phyloP scores from a whole-genome alignment of 148 eudicot genomes.

The Persicaria tinctoria region DNA sequence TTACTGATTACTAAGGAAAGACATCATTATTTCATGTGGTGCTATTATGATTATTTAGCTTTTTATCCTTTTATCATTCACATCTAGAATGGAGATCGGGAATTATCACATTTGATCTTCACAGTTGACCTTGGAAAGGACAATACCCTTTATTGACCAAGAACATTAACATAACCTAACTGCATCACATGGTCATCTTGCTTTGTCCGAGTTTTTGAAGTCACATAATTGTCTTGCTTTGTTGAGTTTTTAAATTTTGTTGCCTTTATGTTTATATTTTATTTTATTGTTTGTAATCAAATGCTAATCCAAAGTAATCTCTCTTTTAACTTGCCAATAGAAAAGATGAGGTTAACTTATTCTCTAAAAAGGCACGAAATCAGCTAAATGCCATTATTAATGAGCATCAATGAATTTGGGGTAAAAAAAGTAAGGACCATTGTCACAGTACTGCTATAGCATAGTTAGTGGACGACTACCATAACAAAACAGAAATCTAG shows the following conservation, averaged over 20 bases:
- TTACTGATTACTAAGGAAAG: no score
- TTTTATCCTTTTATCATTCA: not conserved
- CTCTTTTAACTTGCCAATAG: not conserved
- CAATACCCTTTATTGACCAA: not conserved
- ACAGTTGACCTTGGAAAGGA: not conserved
- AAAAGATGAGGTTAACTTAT: not conserved
- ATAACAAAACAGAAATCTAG: not conserved
- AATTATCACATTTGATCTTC: not conserved
- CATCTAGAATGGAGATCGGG: not conserved
- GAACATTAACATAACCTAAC: not conserved
- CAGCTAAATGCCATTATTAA: not conserved
- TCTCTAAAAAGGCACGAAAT: not conserved
- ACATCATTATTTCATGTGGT: no score
- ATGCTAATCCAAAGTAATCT: not conserved
- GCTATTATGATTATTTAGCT: no score
- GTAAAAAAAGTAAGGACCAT: not conserved
- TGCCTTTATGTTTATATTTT: not conserved
- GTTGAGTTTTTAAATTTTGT: not conserved
- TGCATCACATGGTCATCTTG: not conserved
- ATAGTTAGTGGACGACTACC: not conserved
- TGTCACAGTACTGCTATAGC: not conserved
- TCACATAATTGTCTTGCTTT: not conserved
- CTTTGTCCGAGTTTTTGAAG: no score
- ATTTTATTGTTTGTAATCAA: no score
- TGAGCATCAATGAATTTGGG: not conserved